Conservation (phyloP, 2,329 filamentous ascomycete genomes). For the Chrysoporthe austroafricana region DNA sequence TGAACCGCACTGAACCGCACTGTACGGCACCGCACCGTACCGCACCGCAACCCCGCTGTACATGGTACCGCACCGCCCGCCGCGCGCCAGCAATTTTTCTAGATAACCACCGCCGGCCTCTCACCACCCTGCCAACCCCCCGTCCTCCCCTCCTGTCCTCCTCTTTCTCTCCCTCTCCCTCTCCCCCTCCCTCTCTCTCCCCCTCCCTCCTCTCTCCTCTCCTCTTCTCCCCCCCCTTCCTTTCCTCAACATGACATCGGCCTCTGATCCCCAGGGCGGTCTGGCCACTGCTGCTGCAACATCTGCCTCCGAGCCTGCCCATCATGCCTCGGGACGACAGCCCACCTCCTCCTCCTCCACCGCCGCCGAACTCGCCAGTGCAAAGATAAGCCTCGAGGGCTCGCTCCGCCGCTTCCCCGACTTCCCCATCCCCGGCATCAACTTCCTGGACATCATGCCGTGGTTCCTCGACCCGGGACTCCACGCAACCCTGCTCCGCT, state of each 20-base stretch:
- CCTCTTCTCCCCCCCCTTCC: slow-evolving; percentile 36
- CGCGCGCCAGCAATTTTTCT: slow-evolving; percentile 6
- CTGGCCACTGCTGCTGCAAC: slow-evolving; percentile 37
- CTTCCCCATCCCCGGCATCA: slow-evolving; percentile 89
- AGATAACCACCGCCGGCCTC: slow-evolving; percentile 15
- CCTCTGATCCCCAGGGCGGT: slow-evolving; percentile 34
- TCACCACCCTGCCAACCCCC: slow-evolving; percentile 2
- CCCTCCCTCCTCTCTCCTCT: slow-evolving; percentile 29
- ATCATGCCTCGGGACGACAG: slow-evolving; percentile 67
- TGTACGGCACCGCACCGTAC: background rate
- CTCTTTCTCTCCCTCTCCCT: background rate
- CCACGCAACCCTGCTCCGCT: slow-evolving; percentile 78
- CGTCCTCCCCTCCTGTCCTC: background rate
- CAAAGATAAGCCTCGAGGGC: slow-evolving; percentile 70
- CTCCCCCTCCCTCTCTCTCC: slow-evolving; percentile 27
- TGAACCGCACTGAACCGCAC: background rate
- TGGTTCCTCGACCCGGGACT: slow-evolving; percentile 80
- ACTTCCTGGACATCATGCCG: slow-evolving; percentile 98
- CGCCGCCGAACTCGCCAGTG: slow-evolving; percentile 68
- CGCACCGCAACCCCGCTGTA: background rate
- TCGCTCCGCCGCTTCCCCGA: slow-evolving; percentile 86
- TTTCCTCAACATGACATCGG: slow-evolving; percentile 41
- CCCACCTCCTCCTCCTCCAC: slow-evolving; percentile 63
- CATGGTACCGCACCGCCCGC: background rate
- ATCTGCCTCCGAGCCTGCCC: slow-evolving; percentile 33